Percentiles rank a stretch among this genome's conserved stretches.
Evolutionary conservation across 768 basidiomycete species (phyloP).

Genomic region (Lactarius quietus): DNA sequence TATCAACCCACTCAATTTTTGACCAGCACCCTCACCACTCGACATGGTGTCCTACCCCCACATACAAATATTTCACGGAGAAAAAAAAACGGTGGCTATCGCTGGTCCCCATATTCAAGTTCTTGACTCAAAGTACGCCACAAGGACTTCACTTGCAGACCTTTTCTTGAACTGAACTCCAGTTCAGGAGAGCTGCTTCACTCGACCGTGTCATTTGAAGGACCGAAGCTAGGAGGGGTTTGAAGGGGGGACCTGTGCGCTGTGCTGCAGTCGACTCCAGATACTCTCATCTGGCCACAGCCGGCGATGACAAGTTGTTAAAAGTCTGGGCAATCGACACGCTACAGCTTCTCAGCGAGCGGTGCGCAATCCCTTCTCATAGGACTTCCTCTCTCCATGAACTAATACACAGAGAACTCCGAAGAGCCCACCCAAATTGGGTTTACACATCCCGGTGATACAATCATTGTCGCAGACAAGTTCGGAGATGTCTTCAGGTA

Average conservation of each 20-base stretch:
- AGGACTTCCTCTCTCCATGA: not conserved
- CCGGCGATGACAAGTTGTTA: constrained; percentile 78
- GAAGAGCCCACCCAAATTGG: constrained; percentile 75
- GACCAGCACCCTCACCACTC: not conserved
- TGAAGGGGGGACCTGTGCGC: constrained; percentile 55
- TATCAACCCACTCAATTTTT: not conserved
- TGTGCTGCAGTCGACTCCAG: constrained; percentile 51
- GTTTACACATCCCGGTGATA: constrained; percentile 58
- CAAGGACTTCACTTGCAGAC: not conserved
- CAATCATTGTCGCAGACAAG: constrained; percentile 85
- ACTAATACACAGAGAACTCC: constrained; percentile 55
- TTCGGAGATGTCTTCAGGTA: constrained; percentile 92
- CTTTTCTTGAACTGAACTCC: constrained; percentile 24
- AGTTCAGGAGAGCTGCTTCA: constrained; percentile 52
- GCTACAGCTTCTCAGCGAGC: constrained; percentile 53
- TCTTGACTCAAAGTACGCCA: constrained; percentile 50
- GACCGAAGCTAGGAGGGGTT: constrained; percentile 33
- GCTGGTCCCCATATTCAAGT: constrained; percentile 64
- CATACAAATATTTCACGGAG: constrained; percentile 42
- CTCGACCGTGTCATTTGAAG: constrained; percentile 40
- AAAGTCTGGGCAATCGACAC: constrained; percentile 66
- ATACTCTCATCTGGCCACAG: constrained; percentile 52
- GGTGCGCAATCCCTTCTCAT: constrained; percentile 41
- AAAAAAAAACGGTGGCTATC: constrained; percentile 40
- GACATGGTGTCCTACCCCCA: constrained; percentile 40